Evolutionary conservation across 225 moss, liverwort and hornwort species (phyloP).

Genomic region (Anthoceros angustus): DNA sequence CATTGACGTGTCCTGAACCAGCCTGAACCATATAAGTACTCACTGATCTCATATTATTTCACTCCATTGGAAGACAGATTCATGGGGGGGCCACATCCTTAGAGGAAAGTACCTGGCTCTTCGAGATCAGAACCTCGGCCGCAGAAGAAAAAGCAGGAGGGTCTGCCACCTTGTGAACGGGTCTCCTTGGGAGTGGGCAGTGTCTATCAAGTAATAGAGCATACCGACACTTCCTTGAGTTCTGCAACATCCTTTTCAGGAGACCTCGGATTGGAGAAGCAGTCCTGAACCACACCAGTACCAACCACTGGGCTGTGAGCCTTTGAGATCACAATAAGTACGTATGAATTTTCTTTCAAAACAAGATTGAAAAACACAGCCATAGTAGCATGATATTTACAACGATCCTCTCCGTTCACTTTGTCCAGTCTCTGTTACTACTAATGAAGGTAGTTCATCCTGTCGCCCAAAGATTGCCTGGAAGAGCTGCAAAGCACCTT

Average conservation of each 20-base stretch:
- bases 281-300: slow-evolving; percentile 4
- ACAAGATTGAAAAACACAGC: background rate
- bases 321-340: background rate
- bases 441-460: slow-evolving; percentile 14
- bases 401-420: slow-evolving; percentile 9
- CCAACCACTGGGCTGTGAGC: background rate
- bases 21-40: too few relatives aligned
- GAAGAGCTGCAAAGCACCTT: slow-evolving; percentile 36
- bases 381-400: slow-evolving; percentile 8
- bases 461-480: slow-evolving; percentile 37
- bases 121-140: background rate
- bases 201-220: slow-evolving; percentile 65
- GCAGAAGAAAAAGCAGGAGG: too few relatives aligned
- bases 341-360: background rate
- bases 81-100: too few relatives aligned
- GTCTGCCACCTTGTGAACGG: background rate
- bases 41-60: too few relatives aligned
- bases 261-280: slow-evolving; percentile 26
- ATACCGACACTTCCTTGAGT: slow-evolving; percentile 53
- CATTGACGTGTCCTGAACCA: too few relatives aligned
- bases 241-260: slow-evolving; percentile 32
- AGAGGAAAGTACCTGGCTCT: background rate
- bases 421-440: slow-evolving; percentile 6
- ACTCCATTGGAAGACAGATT: too few relatives aligned
- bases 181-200: slow-evolving; percentile 52